Base-by-base conservation (phyloP, 805 yeast genomes). In the Schizosaccharomyces octosporus region DNA sequence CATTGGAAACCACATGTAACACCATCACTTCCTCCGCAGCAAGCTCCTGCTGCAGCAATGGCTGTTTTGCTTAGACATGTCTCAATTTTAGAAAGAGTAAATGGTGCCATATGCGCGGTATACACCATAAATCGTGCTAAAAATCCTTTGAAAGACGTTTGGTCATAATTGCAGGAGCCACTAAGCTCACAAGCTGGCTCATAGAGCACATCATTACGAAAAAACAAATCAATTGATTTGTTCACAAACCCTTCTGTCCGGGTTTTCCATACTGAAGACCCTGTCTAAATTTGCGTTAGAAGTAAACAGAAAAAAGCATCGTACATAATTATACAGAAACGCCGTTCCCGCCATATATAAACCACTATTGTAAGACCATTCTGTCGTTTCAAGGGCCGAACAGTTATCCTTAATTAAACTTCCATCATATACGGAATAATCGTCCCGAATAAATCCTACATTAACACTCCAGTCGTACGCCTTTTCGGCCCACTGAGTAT, bases 1-100 rank as follows among this genome's bases (percentile, higher is more conserved):
- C 95, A 87, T 70, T 82, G 75, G 61, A 77, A 70, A 59, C 95
- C 95, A 73, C 95, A 87, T 0, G 95, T 87, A 65, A 82, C 81
- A 6, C 84, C 84, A 69, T 87, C 95, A 1, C 71, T 60, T 66
- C 94, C 95, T 63, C 95, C 95, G 1, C 82, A 74, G 72, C 95
- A 87, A 0, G 90, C 79, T 60, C 72, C 72, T 1, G 89, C 90
- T 0, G 95, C 95, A 32, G 82, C 95, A 27, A 64, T 62, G 2
- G 87, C 85, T 21, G 83, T 80, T 41, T 75, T 71, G 36, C 73
- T 74, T 43, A 83, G 66, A 67, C 76, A 72, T 5, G 71, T 64
- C 67, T 74, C 72, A 64, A 84, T 79, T 3, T 70, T 68, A 59
- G 75, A 76, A 58, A 69, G 71, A 2, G 83, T 74, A 51, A 74